Evolutionary conservation across 495 filamentous ascomycete species (phyloP), one percentile per base, ranked within the genome.

Genomic region (Penicillium manginii): DNA sequence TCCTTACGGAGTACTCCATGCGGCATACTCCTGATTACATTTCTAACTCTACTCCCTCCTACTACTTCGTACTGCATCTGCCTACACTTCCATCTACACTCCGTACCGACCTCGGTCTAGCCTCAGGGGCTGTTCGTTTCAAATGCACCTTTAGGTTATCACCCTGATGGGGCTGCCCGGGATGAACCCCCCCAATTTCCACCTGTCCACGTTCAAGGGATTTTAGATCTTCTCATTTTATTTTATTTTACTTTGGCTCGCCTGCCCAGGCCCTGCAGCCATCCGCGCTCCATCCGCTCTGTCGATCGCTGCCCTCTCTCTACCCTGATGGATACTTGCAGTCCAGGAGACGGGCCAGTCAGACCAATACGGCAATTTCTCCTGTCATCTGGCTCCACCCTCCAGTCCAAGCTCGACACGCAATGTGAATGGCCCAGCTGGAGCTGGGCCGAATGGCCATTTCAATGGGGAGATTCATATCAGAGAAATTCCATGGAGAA

Each of bases 271-370:
- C 39, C 29, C 17, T n/a, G 17, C 48, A 29, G 31, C 21, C 26
- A 33, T 32, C 35, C 15, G 17, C 39, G 23, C 14, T 29, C 9
- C 6, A 8, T 8, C n/a, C n/a, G n/a, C 9, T 29, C 26, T 60
- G 58, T 52, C 48, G 53, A 61, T 61, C 58, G 14, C 39, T 52
- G 53, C 53, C 45, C 22, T 56, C 53, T 51, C 19, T 45, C 45
- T 47, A 11, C 50, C 23, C 52, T 29, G 18, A 55, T 55, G 45
- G 35, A 51, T 52, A n/a, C 58, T 32, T 48, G 45, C 50, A 55
- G 31, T 9, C 18, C 14, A 48, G 29, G 29, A 31, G 58, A 57
- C 58, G 58, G 58, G 26, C 58, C 58, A 56, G 47, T n/a, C n/a
- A 46, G 47, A 35, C 58, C 58, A 52, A 61, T 56, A 37, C 40